Evolutionary conservation across 805 yeast genomes (phyloP).

Genomic region (Wickerhamomyces bovis): DNA sequence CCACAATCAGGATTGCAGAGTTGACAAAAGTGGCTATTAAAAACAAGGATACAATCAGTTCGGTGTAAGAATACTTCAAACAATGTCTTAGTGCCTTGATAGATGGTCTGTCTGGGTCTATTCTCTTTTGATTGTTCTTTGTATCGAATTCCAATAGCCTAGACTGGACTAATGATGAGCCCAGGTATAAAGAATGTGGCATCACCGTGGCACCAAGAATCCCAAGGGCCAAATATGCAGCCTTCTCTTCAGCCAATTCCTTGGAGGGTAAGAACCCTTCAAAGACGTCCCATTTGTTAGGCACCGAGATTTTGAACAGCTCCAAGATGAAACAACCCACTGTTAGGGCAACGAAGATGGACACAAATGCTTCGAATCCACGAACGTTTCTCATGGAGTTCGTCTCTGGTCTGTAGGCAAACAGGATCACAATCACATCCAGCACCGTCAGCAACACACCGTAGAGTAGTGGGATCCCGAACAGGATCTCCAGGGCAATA

Average conservation of each 20-base stretch:
- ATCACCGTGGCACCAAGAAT: constrained; percentile 91
- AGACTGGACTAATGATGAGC: constrained; percentile 84
- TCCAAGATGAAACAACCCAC: constrained; percentile 72
- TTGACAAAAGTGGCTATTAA: constrained; percentile 91
- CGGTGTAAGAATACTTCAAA: constrained; percentile 75
- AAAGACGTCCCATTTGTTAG: constrained; percentile 44
- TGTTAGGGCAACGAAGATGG: constrained; percentile 63
- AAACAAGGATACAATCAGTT: constrained; percentile 73
- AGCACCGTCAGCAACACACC: constrained; percentile 79
- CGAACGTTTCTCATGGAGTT: constrained; percentile 73
- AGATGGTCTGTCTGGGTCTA: constrained; percentile 57
- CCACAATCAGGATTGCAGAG: constrained; percentile 83
- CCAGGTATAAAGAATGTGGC: constrained; percentile 86
- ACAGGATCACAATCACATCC: constrained; percentile 71
- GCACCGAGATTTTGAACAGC: constrained; percentile 51
- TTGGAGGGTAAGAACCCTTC: constrained; percentile 68
- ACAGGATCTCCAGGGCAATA: constrained; percentile 70
- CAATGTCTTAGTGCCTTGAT: constrained; percentile 74
- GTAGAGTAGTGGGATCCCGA: constrained; percentile 61
- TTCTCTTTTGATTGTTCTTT: constrained; percentile 40
- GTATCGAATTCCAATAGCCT: constrained; percentile 71
- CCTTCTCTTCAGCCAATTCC: constrained; percentile 56
- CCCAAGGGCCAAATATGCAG: constrained; percentile 72
- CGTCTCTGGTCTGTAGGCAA: constrained; percentile 71
- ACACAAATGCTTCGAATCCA: constrained; percentile 71